Evolutionary conservation across 2,329 filamentous ascomycete genomes (phyloP).

Genomic region (Diaporthe sp.): DNA sequence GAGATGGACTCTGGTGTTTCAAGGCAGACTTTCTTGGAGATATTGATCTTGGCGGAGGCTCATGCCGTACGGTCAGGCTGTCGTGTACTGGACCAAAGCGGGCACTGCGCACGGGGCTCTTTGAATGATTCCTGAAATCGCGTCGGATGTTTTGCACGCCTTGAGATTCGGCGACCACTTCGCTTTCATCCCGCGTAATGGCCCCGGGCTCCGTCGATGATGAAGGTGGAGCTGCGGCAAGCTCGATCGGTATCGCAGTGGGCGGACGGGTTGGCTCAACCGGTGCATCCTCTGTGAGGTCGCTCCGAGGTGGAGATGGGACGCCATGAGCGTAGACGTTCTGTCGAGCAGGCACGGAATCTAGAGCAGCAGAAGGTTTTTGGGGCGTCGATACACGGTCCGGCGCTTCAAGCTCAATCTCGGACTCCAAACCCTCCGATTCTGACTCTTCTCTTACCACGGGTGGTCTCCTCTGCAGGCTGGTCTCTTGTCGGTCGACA

Average conservation of each 20-base stretch:
- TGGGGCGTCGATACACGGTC: constrained; percentile 34
- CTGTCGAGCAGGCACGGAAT: constrained; percentile 49
- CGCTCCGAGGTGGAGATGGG: constrained; percentile 32
- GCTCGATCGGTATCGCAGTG: constrained; percentile 20
- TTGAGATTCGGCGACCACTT: constrained; percentile 29
- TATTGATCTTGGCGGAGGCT: constrained; percentile 75
- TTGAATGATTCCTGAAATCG: constrained; percentile 54
- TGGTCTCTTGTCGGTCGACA: not conserved
- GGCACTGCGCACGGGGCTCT: constrained; percentile 74
- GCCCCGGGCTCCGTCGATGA: constrained; percentile 31
- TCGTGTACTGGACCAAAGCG: constrained; percentile 72
- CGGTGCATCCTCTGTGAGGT: constrained; percentile 27
- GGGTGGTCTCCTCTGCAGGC: constrained; percentile 52
- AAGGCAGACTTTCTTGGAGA: constrained; percentile 83
- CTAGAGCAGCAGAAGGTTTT: constrained; percentile 44
- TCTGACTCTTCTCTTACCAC: constrained; percentile 54
- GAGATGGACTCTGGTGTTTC: constrained; percentile 70
- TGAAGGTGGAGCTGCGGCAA: constrained; percentile 29
- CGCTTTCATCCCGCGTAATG: constrained; percentile 21
- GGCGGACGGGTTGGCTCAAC: constrained; percentile 2
- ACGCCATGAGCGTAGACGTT: constrained; percentile 38
- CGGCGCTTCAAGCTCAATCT: constrained; percentile 36
- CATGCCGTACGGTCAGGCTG: constrained; percentile 69
- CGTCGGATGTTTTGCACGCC: constrained; percentile 35
- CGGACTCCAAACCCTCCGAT: constrained; percentile 39